These are phyloP conservation scores for Violaceomyces palustris DNA, from an alignment of 1,284 basidiomycete species.

Conservation along the genomic window DNA sequence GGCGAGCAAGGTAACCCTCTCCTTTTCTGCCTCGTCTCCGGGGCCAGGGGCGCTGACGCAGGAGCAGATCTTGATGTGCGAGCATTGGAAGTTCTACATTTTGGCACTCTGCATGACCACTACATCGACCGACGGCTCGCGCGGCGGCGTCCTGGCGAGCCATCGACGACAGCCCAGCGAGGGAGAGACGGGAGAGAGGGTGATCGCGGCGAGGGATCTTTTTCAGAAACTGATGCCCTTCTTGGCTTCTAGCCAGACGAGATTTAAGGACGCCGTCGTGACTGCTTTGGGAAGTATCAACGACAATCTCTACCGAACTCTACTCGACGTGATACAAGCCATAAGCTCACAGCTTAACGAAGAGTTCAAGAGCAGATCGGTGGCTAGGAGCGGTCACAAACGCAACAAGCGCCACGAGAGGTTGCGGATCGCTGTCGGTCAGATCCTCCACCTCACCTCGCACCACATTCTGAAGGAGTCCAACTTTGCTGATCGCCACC, in stretches of 20 bases:
- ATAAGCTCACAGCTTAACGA: conserved; percentile 78
- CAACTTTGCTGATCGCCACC: conserved; percentile 67
- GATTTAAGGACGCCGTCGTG: conserved; percentile 79
- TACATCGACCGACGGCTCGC: conserved; percentile 41
- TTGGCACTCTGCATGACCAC: conserved; percentile 72
- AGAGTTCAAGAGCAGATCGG: conserved; percentile 59
- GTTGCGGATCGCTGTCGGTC: conserved; percentile 80
- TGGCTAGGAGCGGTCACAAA: conserved; percentile 26
- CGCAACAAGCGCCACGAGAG: conserved; percentile 71
- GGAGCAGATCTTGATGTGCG: conserved; percentile 66
- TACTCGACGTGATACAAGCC: conserved; percentile 76
- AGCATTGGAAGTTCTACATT: conserved; percentile 84
- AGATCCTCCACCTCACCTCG: conserved; percentile 81
- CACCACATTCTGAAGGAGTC: conserved; percentile 69
- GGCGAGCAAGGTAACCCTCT: background rate
- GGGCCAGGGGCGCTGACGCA: no score
- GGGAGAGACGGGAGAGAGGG: conserved; percentile 59
- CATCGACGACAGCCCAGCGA: conserved; percentile 71
- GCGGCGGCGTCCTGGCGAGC: conserved; percentile 62
- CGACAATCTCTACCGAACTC: conserved; percentile 67
- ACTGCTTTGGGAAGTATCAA: conserved; percentile 82
- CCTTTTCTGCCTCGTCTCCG: conserved; percentile 10
- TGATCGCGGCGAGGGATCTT: conserved; percentile 68
- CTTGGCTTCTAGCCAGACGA: conserved; percentile 74
- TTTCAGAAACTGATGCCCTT: conserved; percentile 82